These are phyloP conservation scores for Phycomyces blakesleeanus DNA, from an alignment of 192 early-diverging fungal species.

Conservation along the genomic window DNA sequence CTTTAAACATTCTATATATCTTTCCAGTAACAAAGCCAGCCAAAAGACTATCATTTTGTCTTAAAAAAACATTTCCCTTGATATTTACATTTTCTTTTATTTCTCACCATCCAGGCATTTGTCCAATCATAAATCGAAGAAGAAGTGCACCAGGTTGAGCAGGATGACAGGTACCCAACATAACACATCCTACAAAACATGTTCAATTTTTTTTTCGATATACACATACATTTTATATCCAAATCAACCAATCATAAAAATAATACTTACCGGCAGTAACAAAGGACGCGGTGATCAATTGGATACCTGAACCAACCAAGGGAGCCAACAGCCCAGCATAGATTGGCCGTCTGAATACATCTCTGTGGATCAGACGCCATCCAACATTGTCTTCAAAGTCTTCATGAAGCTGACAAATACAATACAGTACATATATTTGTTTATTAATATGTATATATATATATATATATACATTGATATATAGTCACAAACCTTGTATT, in stretches of 20 bases:
- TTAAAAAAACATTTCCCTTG: too few species aligned
- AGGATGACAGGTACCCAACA: constrained; percentile 17
- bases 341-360: constrained; percentile 69
- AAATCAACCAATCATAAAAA: neutral
- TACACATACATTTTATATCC: neutral
- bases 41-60: constrained; percentile 37
- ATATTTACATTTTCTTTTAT: too few species aligned
- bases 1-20: constrained; percentile 68
- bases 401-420: constrained; percentile 8
- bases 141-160: constrained; percentile 24
- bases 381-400: constrained; percentile 59
- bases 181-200: constrained; percentile 4
- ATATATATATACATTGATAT: neutral
- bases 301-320: constrained; percentile 69
- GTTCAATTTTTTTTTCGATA: too few species aligned
- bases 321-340: constrained; percentile 64
- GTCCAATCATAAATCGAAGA: constrained; percentile 28
- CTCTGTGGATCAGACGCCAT: constrained; percentile 75
- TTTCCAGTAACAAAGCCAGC: constrained; percentile 69
- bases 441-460: too few species aligned
- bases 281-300: constrained; percentile 55
- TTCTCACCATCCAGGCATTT: constrained; percentile 49
- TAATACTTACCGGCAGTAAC: constrained; percentile 32
- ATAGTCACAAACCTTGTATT: constrained; percentile 32
- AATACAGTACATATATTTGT: too few species aligned